phyloP scores from a whole-genome alignment of 495 filamentous ascomycete species.

The Aspergillus cavernicola region DNA sequence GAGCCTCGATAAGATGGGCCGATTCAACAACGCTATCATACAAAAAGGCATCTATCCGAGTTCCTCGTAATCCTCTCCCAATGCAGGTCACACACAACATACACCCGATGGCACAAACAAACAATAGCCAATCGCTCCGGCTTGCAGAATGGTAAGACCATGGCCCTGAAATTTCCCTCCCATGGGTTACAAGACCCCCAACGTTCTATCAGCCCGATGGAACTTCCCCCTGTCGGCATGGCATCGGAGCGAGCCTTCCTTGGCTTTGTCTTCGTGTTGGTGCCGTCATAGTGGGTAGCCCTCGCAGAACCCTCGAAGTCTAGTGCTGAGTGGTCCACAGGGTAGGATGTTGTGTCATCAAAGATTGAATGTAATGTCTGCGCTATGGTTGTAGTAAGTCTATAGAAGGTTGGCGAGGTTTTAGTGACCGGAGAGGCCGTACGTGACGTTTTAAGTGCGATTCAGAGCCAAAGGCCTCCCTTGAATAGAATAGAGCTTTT shows the following conservation, averaged over 20 bases:
- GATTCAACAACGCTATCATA: conserved; percentile 28
- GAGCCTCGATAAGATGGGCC: too few species aligned
- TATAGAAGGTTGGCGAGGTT: too few species aligned
- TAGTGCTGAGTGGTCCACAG: conserved; percentile 1
- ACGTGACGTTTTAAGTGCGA: too few species aligned
- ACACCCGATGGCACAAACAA: conserved; percentile 25
- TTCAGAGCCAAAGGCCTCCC: too few species aligned
- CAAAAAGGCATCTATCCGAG: conserved; percentile 15
- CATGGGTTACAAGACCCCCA: conserved; percentile 23
- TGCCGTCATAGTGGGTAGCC: conserved; percentile 19
- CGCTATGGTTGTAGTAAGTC: background rate
- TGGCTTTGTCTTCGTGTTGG: conserved; percentile 18
- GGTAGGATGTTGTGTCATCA: conserved; percentile 8
- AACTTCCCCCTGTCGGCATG: conserved; percentile 20
- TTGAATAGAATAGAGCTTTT: too few species aligned
- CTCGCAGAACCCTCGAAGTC: conserved; percentile 19
- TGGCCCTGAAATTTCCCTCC: conserved; percentile 20
- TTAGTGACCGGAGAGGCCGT: too few species aligned
- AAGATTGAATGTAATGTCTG: background rate
- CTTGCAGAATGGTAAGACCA: conserved; percentile 20
- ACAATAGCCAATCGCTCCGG: conserved; percentile 19
- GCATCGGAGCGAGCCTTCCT: conserved; percentile 17
- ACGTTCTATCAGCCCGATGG: conserved; percentile 22
- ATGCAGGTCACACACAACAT: too few species aligned
- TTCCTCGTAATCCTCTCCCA: background rate